Evolutionary conservation across 805 yeast species (phyloP), one percentile per base, ranked within the genome.

Genomic region (Zygosaccharomyces pseudorouxii): DNA sequence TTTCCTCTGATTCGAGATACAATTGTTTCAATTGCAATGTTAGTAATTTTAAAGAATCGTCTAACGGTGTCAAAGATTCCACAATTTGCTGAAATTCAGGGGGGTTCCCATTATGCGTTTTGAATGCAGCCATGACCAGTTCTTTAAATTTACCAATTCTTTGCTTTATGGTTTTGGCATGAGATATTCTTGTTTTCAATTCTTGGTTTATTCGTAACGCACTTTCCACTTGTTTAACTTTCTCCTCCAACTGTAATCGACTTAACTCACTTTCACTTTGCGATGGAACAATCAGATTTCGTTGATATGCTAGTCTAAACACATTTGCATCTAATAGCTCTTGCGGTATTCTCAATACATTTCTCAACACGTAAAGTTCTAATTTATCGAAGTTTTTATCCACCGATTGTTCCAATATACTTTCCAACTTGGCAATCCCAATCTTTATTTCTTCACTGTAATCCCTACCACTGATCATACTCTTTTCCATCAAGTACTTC

Each of bases 361-460:
- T 90, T 59, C 96, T 70, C 44, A 88, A 68, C 2, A 86, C 78
- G 65, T 90, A 90, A 29, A 89, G 69, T 67, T 90, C 97, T 57
- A 87, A 81, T 63, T 84, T 84, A 64, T 90, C 97, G 63, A 88
- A 89, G 62, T 86, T 86, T 55, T 75, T 75, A 67, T 89, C 96
- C 9, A 89, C 84, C 0, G 82, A 76, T 51, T 80, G 77, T 59
- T 86, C 96, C 47, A 90, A 59, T 20, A 86, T 64, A 0, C 89
- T 80, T 58, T 89, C 96, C 37, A 89, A 68, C 60, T 84, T 81
- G 0, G 89, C 93, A 0, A 92, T 82, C 0, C 97, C 96, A n/a
- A 77, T 58, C 52, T 78, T 79, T 2, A 89, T 80, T 52, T 86
- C 95, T 19, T 71, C 73, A n/a, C 63, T 51, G 25, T 65, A 65